Percentiles rank a stretch among this genome's conserved stretches.
phyloP scores from a whole-genome alignment of 768 basidiomycete genomes.

The Leccinum subgranulosum region DNA sequence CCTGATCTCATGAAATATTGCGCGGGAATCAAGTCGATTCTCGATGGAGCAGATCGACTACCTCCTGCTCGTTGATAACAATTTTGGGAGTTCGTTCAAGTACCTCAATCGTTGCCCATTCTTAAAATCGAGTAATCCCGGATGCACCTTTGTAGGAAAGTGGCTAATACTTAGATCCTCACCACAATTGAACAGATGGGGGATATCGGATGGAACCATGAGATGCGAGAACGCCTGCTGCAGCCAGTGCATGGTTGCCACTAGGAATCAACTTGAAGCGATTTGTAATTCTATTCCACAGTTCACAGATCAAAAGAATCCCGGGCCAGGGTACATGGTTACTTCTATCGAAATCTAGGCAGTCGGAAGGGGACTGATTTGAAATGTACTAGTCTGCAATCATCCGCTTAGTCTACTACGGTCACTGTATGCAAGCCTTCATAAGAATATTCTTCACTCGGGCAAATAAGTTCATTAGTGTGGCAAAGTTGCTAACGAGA shows the following conservation, averaged over 20 bases:
- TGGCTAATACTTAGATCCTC: too few relatives aligned
- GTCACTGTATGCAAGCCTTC: neutral
- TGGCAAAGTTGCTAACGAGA: neutral
- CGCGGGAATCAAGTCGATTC: neutral
- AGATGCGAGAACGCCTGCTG: too few relatives aligned
- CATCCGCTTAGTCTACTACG: neutral
- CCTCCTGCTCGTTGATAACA: neutral
- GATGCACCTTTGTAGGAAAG: too few relatives aligned
- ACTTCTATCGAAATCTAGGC: neutral
- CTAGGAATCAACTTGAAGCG: neutral
- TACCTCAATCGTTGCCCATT: too few relatives aligned
- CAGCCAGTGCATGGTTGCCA: too few relatives aligned
- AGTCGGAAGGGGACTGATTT: too few relatives aligned
- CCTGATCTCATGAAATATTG: neutral
- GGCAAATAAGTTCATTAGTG: neutral
- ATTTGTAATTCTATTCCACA: neutral
- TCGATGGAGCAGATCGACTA: neutral
- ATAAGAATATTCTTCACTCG: neutral
- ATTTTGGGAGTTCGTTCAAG: too few relatives aligned
- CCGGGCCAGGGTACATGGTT: neutral
- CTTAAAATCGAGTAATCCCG: too few relatives aligned
- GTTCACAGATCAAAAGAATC: neutral
- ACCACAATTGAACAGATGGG: too few relatives aligned
- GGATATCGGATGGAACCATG: too few relatives aligned
- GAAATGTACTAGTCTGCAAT: neutral